These are phyloP conservation scores for Leishmania martiniquensis DNA, from an alignment of 208 protist genomes.

Conservation along the genomic window DNA sequence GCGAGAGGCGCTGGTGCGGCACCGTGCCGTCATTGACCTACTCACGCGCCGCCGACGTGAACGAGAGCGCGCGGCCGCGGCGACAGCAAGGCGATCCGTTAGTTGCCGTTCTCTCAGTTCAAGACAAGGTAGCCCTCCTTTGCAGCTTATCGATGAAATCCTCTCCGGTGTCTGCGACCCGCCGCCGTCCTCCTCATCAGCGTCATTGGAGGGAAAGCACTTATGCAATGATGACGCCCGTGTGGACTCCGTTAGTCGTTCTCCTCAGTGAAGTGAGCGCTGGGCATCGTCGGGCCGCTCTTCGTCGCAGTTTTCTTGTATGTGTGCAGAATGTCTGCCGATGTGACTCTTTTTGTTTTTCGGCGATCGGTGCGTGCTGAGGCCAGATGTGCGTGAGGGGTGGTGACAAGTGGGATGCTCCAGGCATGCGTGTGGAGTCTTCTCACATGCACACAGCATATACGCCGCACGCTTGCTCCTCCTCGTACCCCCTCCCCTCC, in stretches of 20 bases:
- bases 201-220: not conserved
- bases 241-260: not conserved
- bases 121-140: slow-evolving; percentile 10
- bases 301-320: not conserved
- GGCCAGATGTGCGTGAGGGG: not conserved
- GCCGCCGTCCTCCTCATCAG: slow-evolving; percentile 1
- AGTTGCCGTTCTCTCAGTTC: not conserved
- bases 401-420: not conserved
- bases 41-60: slow-evolving; percentile 29
- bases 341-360: not conserved
- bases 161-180: slow-evolving; percentile 35
- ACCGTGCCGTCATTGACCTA: slow-evolving; percentile 59
- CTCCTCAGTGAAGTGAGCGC: not conserved
- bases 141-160: slow-evolving; percentile 43
- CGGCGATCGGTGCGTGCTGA: too few species aligned
- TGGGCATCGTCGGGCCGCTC: not conserved
- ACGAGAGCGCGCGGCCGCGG: not conserved
- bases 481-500: not conserved
- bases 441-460: too few species aligned
- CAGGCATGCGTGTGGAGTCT: not conserved
- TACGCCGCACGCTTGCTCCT: not conserved
- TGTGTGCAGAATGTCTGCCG: too few species aligned
- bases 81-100: not conserved
- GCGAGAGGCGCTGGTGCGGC: slow-evolving; percentile 40
- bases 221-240: not conserved